These are phyloP conservation scores for Globisporangium polare DNA, from an alignment of 352 stramenopile species.

Conservation along the genomic window DNA sequence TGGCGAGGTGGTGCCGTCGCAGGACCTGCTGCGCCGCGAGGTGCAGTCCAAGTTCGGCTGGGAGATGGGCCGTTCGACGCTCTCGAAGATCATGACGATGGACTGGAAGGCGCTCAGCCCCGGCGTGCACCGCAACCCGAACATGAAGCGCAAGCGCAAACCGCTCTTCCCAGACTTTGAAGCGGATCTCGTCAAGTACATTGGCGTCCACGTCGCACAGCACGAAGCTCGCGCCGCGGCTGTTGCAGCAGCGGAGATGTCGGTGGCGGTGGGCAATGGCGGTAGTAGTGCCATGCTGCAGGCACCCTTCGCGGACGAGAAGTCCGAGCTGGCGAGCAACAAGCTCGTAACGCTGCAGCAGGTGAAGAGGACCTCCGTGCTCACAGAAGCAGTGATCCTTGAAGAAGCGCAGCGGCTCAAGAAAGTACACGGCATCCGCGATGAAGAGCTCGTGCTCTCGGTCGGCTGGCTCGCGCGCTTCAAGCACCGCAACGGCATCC, in stretches of 20 bases:
- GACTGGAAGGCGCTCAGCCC: conserved; percentile 55
- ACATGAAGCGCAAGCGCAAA: conserved; percentile 74
- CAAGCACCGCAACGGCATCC: conserved; percentile 70
- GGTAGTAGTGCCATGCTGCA: conserved; percentile 2
- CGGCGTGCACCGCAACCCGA: conserved; percentile 46
- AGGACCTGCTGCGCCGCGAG: conserved; percentile 53
- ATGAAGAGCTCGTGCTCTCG: conserved; percentile 66
- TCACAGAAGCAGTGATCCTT: conserved; percentile 69
- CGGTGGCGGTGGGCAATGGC: too few relatives aligned
- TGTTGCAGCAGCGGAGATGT: neutral
- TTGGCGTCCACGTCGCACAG: conserved; percentile 22
- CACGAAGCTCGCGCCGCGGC: neutral
- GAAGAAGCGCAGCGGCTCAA: conserved; percentile 73
- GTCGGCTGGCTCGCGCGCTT: conserved; percentile 71
- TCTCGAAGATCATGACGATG: conserved; percentile 71
- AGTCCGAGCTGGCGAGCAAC: neutral
- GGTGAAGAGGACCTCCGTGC: neutral
- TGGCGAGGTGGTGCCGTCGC: conserved; percentile 51
- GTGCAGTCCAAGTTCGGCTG: conserved; percentile 54
- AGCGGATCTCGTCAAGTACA: conserved; percentile 54
- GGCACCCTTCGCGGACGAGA: neutral
- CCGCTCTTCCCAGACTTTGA: conserved; percentile 71
- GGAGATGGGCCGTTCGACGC: conserved; percentile 61
- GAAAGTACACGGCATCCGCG: conserved; percentile 53
- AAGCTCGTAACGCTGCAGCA: neutral